Percentiles rank a stretch among this genome's conserved stretches.
Evolutionary conservation across 352 stramenopile species (phyloP).

Genomic region (Phytophthora niederhauseri): DNA sequence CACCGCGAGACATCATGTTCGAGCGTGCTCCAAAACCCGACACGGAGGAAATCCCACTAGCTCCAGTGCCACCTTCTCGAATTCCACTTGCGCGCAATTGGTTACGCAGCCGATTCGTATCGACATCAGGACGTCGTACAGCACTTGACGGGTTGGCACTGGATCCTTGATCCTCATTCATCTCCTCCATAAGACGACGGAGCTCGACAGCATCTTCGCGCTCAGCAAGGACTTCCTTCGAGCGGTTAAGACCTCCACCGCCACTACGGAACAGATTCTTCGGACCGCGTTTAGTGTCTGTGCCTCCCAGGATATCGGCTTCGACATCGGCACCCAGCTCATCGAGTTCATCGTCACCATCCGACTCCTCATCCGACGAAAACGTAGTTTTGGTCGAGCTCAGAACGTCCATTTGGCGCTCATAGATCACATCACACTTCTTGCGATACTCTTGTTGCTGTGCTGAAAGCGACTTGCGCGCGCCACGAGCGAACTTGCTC

Average conservation of each 20-base stretch:
- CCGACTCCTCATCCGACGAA: conserved; percentile 77
- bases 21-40: conserved; percentile 37
- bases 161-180: conserved; percentile 73
- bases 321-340: conserved; percentile 81
- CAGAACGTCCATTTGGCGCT: conserved; percentile 84
- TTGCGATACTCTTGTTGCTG: conserved; percentile 88
- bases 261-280: conserved; percentile 82
- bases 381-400: conserved; percentile 64
- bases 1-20: conserved; percentile 54
- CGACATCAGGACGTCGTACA: conserved; percentile 65
- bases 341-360: conserved; percentile 73
- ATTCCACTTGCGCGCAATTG: conserved; percentile 80
- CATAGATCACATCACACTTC: conserved; percentile 87
- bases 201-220: conserved; percentile 84
- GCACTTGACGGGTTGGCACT: conserved; percentile 39
- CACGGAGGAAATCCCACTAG: conserved; percentile 39
- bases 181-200: conserved; percentile 79
- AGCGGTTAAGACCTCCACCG: conserved; percentile 76
- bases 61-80: conserved; percentile 48
- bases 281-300: conserved; percentile 67
- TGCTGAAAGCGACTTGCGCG: conserved; percentile 77
- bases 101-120: conserved; percentile 63
- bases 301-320: conserved; percentile 72
- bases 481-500: conserved; percentile 83
- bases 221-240: conserved; percentile 72